phyloP scores from a whole-genome alignment of 2,329 filamentous ascomycete genomes.

The Aspergillus sp. region DNA sequence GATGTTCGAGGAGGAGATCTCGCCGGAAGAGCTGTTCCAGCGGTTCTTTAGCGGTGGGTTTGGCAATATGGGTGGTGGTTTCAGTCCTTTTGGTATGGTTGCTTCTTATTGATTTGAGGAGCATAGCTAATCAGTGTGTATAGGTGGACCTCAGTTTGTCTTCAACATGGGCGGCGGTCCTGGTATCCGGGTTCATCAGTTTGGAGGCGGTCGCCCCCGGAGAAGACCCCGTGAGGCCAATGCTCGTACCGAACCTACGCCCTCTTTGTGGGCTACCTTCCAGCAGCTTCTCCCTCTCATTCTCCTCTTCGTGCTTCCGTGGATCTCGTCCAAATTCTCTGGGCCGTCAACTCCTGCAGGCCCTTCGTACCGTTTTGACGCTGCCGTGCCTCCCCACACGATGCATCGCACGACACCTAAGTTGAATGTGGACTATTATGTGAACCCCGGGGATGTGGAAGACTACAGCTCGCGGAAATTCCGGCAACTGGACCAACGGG shows the following conservation, averaged over 20 bases:
- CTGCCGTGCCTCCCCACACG: conserved; percentile 70
- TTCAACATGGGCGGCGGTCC: conserved; percentile 94
- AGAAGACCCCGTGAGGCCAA: conserved; percentile 70
- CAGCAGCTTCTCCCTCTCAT: conserved; percentile 84
- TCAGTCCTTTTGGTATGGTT: conserved; percentile 66
- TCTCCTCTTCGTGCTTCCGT: conserved; percentile 81
- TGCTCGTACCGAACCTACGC: conserved; percentile 54
- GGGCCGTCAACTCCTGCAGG: conserved; percentile 56
- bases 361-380: conserved; percentile 76
- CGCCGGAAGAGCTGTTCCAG: conserved; percentile 94
- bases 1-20: conserved; percentile 88
- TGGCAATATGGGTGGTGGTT: conserved; percentile 55
- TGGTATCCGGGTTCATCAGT: conserved; percentile 91
- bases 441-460: conserved; percentile 76
- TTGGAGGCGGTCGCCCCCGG: conserved; percentile 77
- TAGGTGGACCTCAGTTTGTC: conserved; percentile 79
- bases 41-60: conserved; percentile 85
- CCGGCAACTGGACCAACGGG: conserved; percentile 71
- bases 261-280: conserved; percentile 56
- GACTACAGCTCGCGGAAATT: conserved; percentile 71
- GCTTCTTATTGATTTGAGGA: conserved; percentile 5
- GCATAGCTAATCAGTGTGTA: conserved; percentile 7
- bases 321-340: conserved; percentile 78
- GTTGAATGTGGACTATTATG: conserved; percentile 77
- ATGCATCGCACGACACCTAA: conserved; percentile 69